Evolutionary conservation across 2,329 filamentous ascomycete species (phyloP).

Genomic region (Cytospora chrysosperma): DNA sequence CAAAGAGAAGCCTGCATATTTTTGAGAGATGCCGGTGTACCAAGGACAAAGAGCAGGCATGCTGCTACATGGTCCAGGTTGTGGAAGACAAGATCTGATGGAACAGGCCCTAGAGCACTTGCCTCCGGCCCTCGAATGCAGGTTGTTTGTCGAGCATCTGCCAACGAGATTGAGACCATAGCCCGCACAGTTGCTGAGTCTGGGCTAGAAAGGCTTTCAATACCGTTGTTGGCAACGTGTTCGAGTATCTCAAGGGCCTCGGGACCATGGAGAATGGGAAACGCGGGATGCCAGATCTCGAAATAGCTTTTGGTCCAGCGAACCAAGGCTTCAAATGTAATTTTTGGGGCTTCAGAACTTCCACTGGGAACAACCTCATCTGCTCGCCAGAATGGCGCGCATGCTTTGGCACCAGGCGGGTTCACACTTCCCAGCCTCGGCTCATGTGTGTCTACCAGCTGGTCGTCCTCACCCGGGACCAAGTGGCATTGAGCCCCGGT

Average conservation of each 20-base stretch:
- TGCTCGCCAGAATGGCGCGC: constrained; percentile 35
- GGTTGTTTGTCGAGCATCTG: constrained; percentile 47
- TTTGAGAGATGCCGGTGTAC: constrained; percentile 46
- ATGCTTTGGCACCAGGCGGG: constrained; percentile 28
- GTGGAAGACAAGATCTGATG: constrained; percentile 45
- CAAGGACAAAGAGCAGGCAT: constrained; percentile 46
- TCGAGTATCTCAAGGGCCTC: constrained; percentile 49
- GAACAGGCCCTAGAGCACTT: constrained; percentile 34
- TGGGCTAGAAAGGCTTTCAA: constrained; percentile 33
- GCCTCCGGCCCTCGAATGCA: constrained; percentile 5
- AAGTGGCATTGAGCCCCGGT: constrained; percentile 35
- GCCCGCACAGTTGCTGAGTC: constrained; percentile 31
- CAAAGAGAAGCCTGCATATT: constrained; percentile 51
- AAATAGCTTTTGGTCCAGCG: constrained; percentile 54
- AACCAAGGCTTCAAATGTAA: constrained; percentile 49
- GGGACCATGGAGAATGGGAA: constrained; percentile 56
- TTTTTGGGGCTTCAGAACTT: constrained; percentile 13
- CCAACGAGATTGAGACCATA: constrained; percentile 52
- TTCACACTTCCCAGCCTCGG: not conserved
- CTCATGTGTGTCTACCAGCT: constrained; percentile 34
- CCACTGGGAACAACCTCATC: constrained; percentile 35
- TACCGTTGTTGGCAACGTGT: constrained; percentile 36
- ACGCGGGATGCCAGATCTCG: constrained; percentile 56
- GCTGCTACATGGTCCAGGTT: constrained; percentile 50
- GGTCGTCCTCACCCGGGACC: constrained; percentile 58